Evolutionary conservation across 1,284 basidiomycete genomes (phyloP), one percentile per base, ranked within the genome.

Genomic region (Tilletia horrida): DNA sequence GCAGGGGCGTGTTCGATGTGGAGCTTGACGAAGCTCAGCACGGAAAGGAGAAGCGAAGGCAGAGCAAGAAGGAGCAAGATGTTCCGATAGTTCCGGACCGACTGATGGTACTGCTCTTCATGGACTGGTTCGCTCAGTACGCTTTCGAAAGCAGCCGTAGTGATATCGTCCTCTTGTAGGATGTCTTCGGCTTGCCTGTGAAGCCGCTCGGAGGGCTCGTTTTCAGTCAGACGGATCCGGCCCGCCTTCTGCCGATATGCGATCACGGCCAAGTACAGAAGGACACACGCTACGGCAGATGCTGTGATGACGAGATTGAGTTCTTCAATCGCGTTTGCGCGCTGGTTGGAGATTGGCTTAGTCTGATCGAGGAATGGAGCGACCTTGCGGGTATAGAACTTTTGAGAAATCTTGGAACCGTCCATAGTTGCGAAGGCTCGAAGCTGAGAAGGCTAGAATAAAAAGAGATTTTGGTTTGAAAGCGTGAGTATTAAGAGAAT

Each of bases 81-180:
- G 18, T 40, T 59, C 14, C 55, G 55, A 31, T 29, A 9, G 9
- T 2, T 2, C 16, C 55, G 55, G 6, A 59, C 55, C 6, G 11
- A 13, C 7, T 9, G 6, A 9, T 31, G 23, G n/a, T 59, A 59
- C 4, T 59, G 23, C 31, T 59, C 55, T 35, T 59, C 55, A 18
- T 59, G 23, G 29, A 59, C 29, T 18, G 55, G 55, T 14, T 59
- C 55, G 55, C 55, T 59, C 25, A 59, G 55, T 3, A 59, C 18
- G 13, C 16, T 13, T 16, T 59, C 25, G 29, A 16, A 31, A 8
- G 55, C 23, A 40, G 31, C 55, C 6, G 31, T 31, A 7, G 18
- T 35, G 55, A 59, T 59, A 31, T 31, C 29, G 55, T 59, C 55
- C 2, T 31, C 55, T 40, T 29, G 25, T 11, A 59, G 18, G 45